Evolutionary conservation across 2,329 filamentous ascomycete species (phyloP), one percentile per base, ranked within the genome.

Genomic region (Endothia cerciana): DNA sequence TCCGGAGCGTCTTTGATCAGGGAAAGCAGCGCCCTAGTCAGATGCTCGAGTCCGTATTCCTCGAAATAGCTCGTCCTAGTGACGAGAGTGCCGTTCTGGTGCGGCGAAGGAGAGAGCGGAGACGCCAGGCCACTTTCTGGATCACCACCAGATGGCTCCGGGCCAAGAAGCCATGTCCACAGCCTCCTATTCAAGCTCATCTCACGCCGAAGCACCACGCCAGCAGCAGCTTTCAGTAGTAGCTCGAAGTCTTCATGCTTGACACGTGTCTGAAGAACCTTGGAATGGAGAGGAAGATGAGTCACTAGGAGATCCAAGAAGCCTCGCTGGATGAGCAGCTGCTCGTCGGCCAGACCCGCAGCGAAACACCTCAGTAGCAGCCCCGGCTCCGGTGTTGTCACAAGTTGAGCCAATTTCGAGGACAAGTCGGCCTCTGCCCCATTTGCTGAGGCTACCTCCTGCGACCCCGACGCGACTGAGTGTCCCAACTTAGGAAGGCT

Each of bases 111-210:
- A 2, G 80, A 78, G 13, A 73, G 73, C 36, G 83, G 81, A 17
- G 80, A 84, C 63, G 85, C 83, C 45, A 76, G 72, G 0, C 74
- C 77, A 17, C 77, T 78, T 60, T 89, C 84, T 28, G 79, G 72
- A 66, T 89, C 83, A 63, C 77, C 71, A 28, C 78, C 72, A 59
- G 81, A 71, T 51, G 85, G 85, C 60, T 86, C 92, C 2, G 94
- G 94, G 0, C 95, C 95, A 1, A 99, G 83, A 68, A 98, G 89
- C 95, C 95, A 99, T 53, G 91, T 88, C 93, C 94, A 98, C n/a
- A 99, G 80, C 45, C 95, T 87, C 71, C 95, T 85, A 75, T 99
- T 99, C 59, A 99, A 81, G 74, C 94, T 97, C 95, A 99, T 99
- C 70, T 99, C 95, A 77, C 94, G 88, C 60, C 95, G 87, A 25